Evolutionary conservation across 371 early-diverging fungal genomes (phyloP).

Genomic region (Actinomucor elegans): DNA sequence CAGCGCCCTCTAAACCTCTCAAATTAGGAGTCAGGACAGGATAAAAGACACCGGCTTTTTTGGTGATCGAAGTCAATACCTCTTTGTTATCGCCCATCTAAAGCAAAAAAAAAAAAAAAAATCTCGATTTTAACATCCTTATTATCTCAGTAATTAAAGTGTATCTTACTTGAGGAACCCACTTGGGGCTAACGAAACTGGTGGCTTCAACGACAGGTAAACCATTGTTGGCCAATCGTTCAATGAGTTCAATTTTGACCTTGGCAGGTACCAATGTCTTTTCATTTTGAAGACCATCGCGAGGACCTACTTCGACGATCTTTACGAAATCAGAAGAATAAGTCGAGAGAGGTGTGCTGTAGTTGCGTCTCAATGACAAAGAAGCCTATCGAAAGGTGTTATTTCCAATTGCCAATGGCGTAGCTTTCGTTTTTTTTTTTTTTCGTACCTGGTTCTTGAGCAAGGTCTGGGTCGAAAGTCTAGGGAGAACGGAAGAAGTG

Average conservation of each 20-base stretch:
- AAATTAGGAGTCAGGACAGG: conserved; percentile 93
- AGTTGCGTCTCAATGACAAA: too few relatives aligned
- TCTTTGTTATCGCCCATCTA: conserved; percentile 85
- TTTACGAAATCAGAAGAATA: conserved; percentile 54
- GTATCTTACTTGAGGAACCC: conserved; percentile 88
- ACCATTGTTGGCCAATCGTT: conserved; percentile 80
- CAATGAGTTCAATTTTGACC: conserved; percentile 84
- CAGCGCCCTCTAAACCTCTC: conserved; percentile 83
- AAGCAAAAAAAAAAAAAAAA: too few relatives aligned
- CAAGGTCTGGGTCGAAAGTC: not conserved
- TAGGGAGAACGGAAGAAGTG: not conserved
- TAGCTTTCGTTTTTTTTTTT: not conserved
- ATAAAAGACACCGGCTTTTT: conserved; percentile 69
- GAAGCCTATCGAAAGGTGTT: too few relatives aligned
- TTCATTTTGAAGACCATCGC: conserved; percentile 98
- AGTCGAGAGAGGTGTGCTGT: not conserved
- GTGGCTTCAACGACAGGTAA: conserved; percentile 89
- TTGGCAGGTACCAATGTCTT: conserved; percentile 79
- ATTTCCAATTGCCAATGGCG: too few relatives aligned
- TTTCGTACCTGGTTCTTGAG: not conserved
- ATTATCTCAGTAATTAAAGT: not conserved
- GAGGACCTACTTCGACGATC: conserved; percentile 92
- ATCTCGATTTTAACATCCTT: not conserved
- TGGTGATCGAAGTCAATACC: conserved; percentile 71
- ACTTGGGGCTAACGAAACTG: conserved; percentile 96